Evolutionary conservation across 192 early-diverging fungal genomes (phyloP).

Genomic region (Coemansia sp.): DNA sequence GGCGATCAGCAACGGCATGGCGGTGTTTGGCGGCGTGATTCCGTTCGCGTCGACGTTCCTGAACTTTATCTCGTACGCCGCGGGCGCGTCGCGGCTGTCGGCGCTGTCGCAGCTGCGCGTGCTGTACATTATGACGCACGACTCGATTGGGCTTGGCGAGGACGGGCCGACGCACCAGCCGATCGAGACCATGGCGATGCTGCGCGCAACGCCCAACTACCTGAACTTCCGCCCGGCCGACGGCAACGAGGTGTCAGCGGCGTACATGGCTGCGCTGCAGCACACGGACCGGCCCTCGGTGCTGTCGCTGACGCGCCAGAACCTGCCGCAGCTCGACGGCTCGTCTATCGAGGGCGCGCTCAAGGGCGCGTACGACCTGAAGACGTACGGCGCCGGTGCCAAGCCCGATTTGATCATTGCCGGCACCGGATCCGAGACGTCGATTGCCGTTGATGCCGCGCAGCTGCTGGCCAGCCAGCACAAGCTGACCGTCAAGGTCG

Average conservation of each 20-base stretch:
- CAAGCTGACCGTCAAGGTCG: constrained; percentile 66
- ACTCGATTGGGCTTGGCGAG: constrained; percentile 97
- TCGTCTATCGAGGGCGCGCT: constrained; percentile 75
- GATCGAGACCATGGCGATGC: constrained; percentile 85
- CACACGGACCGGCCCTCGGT: constrained; percentile 70
- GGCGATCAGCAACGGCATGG: constrained; percentile 85
- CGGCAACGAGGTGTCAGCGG: constrained; percentile 89
- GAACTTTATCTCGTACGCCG: constrained; percentile 82
- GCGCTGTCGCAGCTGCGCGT: constrained; percentile 87
- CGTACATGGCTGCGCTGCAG: constrained; percentile 78
- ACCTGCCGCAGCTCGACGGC: constrained; percentile 85
- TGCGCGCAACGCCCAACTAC: constrained; percentile 88
- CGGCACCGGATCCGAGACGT: constrained; percentile 90
- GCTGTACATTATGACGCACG: constrained; percentile 98
- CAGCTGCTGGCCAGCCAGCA: constrained; percentile 59
- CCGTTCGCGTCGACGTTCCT: constrained; percentile 89
- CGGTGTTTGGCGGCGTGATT: constrained; percentile 80
- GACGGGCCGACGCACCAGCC: constrained; percentile 99
- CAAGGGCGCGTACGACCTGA: constrained; percentile 83
- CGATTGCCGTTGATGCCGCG: constrained; percentile 82
- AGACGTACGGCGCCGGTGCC: constrained; percentile 55
- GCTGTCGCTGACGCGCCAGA: constrained; percentile 87
- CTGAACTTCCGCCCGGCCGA: constrained; percentile 88
- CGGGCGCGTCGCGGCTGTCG: constrained; percentile 81
- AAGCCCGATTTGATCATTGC: constrained; percentile 71